Base-by-base conservation (phyloP, 2,329 filamentous ascomycete species). In the Berkeleyomyces rouxiae region DNA sequence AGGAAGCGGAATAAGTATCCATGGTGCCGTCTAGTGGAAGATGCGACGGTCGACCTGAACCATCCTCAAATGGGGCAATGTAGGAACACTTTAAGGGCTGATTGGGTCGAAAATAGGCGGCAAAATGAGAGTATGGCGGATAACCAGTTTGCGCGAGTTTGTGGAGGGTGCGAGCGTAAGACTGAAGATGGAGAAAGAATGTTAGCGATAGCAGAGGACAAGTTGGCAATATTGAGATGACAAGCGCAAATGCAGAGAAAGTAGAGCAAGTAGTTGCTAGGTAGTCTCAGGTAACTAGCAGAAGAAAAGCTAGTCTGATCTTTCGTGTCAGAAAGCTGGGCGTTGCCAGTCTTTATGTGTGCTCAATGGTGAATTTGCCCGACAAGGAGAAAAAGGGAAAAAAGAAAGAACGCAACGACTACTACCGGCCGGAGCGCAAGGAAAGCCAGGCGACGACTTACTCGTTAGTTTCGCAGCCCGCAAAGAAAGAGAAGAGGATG, bases 21-120 rank as follows among this genome's bases (percentile, higher is more conserved):
- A 64, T 64, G 39, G 46, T 59, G 44, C 57, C 55, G 55, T 64
- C 49, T 59, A 62, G 46, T 62, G 43, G 43, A 43, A 36, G 43
- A 57, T 44, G 13, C 49, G 13, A 61, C 33, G 55, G 59, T 47
- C 44, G 10, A 39, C 47, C 44, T 62, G 16, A 62, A 64, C 63
- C 63, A 64, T 64, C 63, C 63, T 64, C 63, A 42, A 37, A 49
- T 53, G 58, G 60, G 60, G 57, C 39, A 57, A 61, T 53, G 36
- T 9, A 13, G 7, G 31, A 7, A 6, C 31, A 4, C 13, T 57
- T 61, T 16, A 6, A n/a, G 7, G 37, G 11, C 40, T 61, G 7
- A 23, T 37, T 23, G 49, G 16, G 11, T 43, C 6, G n/a, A 31
- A 47, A 13, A 37, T 33, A 23, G 11, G 33, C 16, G 31, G 23